Percentiles rank a stretch among this genome's conserved stretches.
Conservation (phyloP, 148 eudicot species). For the Vaccinium darrowii region DNA sequence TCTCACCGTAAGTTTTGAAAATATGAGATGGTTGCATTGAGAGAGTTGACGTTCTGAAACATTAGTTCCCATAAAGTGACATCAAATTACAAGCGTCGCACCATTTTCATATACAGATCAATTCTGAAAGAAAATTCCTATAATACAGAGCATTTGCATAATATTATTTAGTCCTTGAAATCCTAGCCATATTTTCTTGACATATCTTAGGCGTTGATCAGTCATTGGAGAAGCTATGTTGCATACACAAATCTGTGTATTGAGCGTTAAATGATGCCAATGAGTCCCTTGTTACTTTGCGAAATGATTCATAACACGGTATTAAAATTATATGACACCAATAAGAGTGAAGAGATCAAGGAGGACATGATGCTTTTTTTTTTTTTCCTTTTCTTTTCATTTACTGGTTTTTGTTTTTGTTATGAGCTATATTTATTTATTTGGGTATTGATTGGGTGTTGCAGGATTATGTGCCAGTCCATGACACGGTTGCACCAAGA, state of each 20-base stretch:
- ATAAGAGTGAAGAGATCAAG: not conserved
- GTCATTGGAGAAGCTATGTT: not conserved
- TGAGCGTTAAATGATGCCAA: too few species aligned
- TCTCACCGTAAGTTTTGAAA: too few species aligned
- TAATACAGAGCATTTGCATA: not conserved
- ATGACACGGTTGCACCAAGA: conserved; percentile 60
- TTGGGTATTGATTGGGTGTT: conserved; percentile 20
- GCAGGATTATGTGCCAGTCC: conserved; percentile 70
- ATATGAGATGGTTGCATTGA: too few species aligned
- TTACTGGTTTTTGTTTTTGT: not conserved
- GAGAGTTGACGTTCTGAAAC: not conserved
- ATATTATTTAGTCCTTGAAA: not conserved
- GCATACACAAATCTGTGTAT: not conserved
- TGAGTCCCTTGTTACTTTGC: too few species aligned
- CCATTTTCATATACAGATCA: too few species aligned
- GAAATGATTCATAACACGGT: too few species aligned
- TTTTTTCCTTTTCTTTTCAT: not conserved
- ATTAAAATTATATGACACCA: too few species aligned
- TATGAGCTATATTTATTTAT: not conserved
- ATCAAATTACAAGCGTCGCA: not conserved
- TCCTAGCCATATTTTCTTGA: not conserved
- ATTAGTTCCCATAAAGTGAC: not conserved
- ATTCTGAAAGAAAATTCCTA: not conserved
- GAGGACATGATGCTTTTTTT: not conserved
- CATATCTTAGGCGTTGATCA: not conserved